Conservation (phyloP, 83 land plant species). For the Thuja plicata region DNA sequence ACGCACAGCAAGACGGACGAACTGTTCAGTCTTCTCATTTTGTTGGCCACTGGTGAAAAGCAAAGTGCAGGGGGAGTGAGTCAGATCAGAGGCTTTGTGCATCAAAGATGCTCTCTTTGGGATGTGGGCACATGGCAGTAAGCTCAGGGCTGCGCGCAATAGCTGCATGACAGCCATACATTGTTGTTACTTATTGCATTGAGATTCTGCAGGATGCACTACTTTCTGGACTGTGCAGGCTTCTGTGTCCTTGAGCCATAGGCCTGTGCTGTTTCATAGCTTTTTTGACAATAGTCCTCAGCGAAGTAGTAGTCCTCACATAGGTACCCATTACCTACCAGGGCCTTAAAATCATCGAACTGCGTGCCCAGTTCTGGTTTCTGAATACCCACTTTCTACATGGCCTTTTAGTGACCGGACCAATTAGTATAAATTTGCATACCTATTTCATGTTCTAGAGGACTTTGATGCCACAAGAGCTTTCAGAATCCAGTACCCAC, state of each 20-base stretch:
- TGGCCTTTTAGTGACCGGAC: neutral
- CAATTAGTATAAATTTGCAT: neutral
- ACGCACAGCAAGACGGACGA: neutral
- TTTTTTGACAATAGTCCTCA: neutral
- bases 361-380: neutral
- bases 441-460: neutral
- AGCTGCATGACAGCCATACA: neutral
- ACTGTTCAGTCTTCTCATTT: neutral
- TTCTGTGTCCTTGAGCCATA: neutral
- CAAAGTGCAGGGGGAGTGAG: neutral
- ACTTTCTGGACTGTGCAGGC: neutral
- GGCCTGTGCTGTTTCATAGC: neutral
- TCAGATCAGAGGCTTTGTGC: neutral
- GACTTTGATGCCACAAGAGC: neutral
- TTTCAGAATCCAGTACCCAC: neutral
- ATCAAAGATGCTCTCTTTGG: slow-evolving; percentile 1
- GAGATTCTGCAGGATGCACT: slow-evolving; percentile 3
- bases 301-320: too few species aligned
- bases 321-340: neutral
- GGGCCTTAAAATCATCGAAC: neutral
- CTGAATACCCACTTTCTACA: neutral
- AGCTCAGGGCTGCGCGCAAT: neutral
- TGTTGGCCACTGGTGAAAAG: slow-evolving; percentile 12
- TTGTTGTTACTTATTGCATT: neutral
- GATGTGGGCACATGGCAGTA: slow-evolving; percentile 15